phyloP scores from a whole-genome alignment of 1,139 yeast genomes.

The Hemisphaericaspora xylanilytica region DNA sequence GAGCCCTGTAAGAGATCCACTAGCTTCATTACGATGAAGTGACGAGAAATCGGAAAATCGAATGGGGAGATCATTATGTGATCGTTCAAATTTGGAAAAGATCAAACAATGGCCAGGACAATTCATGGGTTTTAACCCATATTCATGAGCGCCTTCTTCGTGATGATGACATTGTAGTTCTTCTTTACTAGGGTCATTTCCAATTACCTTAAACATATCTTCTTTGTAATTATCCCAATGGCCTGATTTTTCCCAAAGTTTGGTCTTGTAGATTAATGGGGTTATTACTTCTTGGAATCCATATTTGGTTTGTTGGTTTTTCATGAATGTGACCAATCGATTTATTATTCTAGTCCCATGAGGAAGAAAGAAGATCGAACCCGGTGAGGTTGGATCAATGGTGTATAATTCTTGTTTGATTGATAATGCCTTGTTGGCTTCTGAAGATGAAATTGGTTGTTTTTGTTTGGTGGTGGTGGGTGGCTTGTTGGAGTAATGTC shows the following conservation, averaged over 20 bases:
- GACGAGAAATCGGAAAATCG: slow-evolving; percentile 92
- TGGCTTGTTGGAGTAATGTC: not conserved
- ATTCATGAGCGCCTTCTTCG: slow-evolving; percentile 47
- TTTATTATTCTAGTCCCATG: slow-evolving; percentile 88
- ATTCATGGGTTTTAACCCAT: slow-evolving; percentile 95
- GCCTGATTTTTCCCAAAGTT: slow-evolving; percentile 88
- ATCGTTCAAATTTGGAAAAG: slow-evolving; percentile 77
- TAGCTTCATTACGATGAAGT: slow-evolving; percentile 90
- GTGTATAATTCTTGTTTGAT: slow-evolving; percentile 68
- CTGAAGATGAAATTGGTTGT: slow-evolving; percentile 26
- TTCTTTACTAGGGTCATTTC: slow-evolving; percentile 40
- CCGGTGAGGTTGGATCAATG: slow-evolving; percentile 80
- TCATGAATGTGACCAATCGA: slow-evolving; percentile 76
- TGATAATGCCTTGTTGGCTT: slow-evolving; percentile 50
- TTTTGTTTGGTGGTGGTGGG: too few species aligned
- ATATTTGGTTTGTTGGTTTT: slow-evolving; percentile 72
- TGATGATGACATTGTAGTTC: slow-evolving; percentile 23
- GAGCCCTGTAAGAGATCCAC: slow-evolving; percentile 91
- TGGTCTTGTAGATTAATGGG: slow-evolving; percentile 82
- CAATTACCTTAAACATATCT: slow-evolving; percentile 84
- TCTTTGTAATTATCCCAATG: slow-evolving; percentile 96
- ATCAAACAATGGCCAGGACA: slow-evolving; percentile 97
- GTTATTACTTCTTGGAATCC: slow-evolving; percentile 94
- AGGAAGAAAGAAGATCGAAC: slow-evolving; percentile 84
- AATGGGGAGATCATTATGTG: slow-evolving; percentile 86